These are phyloP conservation scores for Ascochyta rabiei DNA, from an alignment of 2,329 filamentous ascomycete species.

Conservation along the genomic window DNA sequence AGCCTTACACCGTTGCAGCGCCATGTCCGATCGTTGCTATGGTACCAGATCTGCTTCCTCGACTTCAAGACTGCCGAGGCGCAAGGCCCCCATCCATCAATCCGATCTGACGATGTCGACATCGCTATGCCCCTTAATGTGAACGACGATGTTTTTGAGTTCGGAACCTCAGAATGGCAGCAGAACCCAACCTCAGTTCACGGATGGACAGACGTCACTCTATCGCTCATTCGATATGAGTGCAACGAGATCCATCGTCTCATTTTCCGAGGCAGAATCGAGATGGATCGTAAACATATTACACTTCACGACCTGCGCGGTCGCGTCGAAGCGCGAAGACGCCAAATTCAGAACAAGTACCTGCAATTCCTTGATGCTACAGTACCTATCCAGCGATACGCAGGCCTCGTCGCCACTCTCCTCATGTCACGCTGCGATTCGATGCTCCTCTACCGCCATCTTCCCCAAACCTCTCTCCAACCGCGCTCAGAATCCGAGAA, in stretches of 20 bases:
- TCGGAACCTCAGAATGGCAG: conserved; percentile 44
- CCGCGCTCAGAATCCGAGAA: conserved; percentile 46
- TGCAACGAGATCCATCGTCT: conserved; percentile 48
- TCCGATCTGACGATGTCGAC: conserved; percentile 47
- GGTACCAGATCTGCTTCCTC: conserved; percentile 49
- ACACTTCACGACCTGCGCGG: conserved; percentile 46
- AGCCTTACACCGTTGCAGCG: conserved; percentile 45
- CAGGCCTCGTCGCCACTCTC: conserved; percentile 46
- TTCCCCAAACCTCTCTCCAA: conserved; percentile 43
- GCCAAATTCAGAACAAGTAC: conserved; percentile 44
- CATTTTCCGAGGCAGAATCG: conserved; percentile 46
- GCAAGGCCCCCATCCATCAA: conserved; percentile 46
- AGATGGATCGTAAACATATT: conserved; percentile 47
- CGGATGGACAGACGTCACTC: conserved; percentile 44
- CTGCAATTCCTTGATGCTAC: conserved; percentile 42
- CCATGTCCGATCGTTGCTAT: conserved; percentile 45
- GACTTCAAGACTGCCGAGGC: conserved; percentile 49
- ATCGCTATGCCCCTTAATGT: conserved; percentile 46
- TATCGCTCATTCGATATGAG: conserved; percentile 46
- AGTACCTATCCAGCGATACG: conserved; percentile 45
- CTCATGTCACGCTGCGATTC: conserved; percentile 49
- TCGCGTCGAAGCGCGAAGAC: conserved; percentile 43
- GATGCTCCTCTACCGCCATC: conserved; percentile 48
- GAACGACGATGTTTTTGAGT: conserved; percentile 48
- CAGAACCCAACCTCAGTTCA: conserved; percentile 39